Base-by-base conservation (phyloP, 805 yeast genomes). In the Yarrowia porcina region DNA sequence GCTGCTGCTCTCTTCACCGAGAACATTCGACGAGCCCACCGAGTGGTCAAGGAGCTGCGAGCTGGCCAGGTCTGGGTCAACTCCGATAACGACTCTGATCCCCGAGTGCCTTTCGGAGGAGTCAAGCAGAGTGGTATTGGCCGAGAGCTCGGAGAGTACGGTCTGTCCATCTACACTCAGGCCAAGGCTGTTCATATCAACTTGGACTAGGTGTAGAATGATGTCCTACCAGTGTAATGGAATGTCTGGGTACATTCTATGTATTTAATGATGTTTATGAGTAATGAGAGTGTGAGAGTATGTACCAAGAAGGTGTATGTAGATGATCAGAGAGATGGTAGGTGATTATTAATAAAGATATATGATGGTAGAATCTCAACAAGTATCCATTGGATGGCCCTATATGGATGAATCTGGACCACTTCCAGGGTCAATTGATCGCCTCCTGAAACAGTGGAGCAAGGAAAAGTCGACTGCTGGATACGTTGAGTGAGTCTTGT, bases 31-130 rank as follows among this genome's bases (percentile, higher is more conserved):
- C 87, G 86, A 71, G 92, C 96, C 36, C 79, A 88, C 69, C 83
- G 83, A 63, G 92, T 89, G 66, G 80, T 96, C 44, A 80, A 82
- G 76, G 83, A 84, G 73, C 77, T 92, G 63, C 83, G 86, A 70
- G 87, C 96, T 65, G 98, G 98, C 73, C 89, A 93, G 64, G 85
- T 92, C 68, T 93, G 96, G 93, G 83, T 91, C 68, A 92, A 92
- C 83, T 84, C 91, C 64, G 87, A 90, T 76, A 91, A 91, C 77
- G 94, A 89, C 72, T 87, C 90, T 82, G 91, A 91, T 76, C 87
- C 81, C 71, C 80, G 83, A 75, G 88, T 92, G 75, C 97, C 97
- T 71, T 92, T 92, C 75, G 97, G 97, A 70, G 97, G 97, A 49
- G 88, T 81, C 80, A 90, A 90, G 75, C 85, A 86, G 81, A 86